Evolutionary conservation across 2,329 filamentous ascomycete species (phyloP).

Genomic region (Thelonectria olida): DNA sequence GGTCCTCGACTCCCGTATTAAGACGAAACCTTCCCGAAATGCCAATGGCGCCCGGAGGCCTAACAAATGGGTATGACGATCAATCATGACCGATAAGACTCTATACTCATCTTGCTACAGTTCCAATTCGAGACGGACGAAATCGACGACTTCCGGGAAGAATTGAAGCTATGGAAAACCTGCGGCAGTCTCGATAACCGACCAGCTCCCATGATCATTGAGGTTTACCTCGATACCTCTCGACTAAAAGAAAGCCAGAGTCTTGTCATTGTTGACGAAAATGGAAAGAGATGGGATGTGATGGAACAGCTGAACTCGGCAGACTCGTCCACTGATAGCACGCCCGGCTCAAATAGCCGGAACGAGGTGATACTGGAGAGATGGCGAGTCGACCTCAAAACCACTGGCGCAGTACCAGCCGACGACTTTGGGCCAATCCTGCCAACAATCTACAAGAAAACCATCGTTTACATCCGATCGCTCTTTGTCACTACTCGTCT

Average conservation of each 20-base stretch:
- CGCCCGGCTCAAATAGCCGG: slow-evolving; percentile 52
- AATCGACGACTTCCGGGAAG: slow-evolving; percentile 85
- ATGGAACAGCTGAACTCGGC: slow-evolving; percentile 79
- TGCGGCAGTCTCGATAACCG: slow-evolving; percentile 80
- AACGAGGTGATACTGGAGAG: slow-evolving; percentile 86
- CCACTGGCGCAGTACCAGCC: slow-evolving; percentile 55
- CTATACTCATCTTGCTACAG: slow-evolving; percentile 56
- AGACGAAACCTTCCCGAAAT: slow-evolving; percentile 63
- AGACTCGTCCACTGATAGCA: slow-evolving; percentile 60
- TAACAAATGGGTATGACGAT: slow-evolving; percentile 83
- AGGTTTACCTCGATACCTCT: slow-evolving; percentile 86
- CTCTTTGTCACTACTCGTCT: slow-evolving; percentile 85
- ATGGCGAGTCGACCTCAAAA: slow-evolving; percentile 86
- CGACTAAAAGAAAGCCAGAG: slow-evolving; percentile 85
- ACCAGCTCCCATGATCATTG: slow-evolving; percentile 87
- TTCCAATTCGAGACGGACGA: slow-evolving; percentile 97
- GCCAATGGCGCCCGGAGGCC: slow-evolving; percentile 63
- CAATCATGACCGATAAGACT: not conserved
- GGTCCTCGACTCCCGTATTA: slow-evolving; percentile 82
- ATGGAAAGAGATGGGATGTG: slow-evolving; percentile 93
- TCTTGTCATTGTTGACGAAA: slow-evolving; percentile 86
- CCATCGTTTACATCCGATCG: slow-evolving; percentile 92
- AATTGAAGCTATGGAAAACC: slow-evolving; percentile 82
- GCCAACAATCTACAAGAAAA: slow-evolving; percentile 95
- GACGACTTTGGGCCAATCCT: slow-evolving; percentile 71